Conservation (phyloP, 345 rosid genomes). For the Citrus medica region DNA sequence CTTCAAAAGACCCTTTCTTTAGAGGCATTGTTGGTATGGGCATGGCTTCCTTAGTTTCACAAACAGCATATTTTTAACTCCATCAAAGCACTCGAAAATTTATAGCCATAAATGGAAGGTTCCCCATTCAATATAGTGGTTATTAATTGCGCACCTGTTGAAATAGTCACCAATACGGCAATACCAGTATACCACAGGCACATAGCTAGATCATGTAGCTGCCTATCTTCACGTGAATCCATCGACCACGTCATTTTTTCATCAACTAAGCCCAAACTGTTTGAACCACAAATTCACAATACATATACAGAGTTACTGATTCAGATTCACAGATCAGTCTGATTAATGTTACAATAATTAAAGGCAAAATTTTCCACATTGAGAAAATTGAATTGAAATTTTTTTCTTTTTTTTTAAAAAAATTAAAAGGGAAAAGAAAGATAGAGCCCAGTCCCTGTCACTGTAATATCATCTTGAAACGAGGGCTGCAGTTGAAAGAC, state of each 20-base stretch:
- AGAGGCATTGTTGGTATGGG: too few relatives aligned
- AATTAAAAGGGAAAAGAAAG: too few relatives aligned
- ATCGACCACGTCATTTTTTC: not conserved
- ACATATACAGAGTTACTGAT: not conserved
- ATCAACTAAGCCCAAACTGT: not conserved
- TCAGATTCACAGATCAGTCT: not conserved
- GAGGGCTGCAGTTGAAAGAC: conserved; percentile 14
- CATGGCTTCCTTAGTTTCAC: not conserved
- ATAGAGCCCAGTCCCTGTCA: conserved; percentile 19
- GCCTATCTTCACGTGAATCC: not conserved
- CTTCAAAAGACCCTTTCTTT: not conserved
- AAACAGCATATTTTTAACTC: not conserved
- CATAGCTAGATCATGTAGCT: not conserved
- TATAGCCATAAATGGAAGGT: conserved; percentile 12
- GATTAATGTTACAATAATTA: not conserved
- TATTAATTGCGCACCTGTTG: not conserved
- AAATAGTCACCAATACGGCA: not conserved
- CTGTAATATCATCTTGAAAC: conserved; percentile 31
- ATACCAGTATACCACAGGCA: too few relatives aligned
- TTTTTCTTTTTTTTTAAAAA: too few relatives aligned
- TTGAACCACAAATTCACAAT: too few relatives aligned
- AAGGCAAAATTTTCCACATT: not conserved
- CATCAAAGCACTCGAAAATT: not conserved
- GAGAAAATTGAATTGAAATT: not conserved
- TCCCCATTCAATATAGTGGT: conserved; percentile 12